phyloP scores from a whole-genome alignment of 2,329 filamentous ascomycete species.

The Penicillium sp. region DNA sequence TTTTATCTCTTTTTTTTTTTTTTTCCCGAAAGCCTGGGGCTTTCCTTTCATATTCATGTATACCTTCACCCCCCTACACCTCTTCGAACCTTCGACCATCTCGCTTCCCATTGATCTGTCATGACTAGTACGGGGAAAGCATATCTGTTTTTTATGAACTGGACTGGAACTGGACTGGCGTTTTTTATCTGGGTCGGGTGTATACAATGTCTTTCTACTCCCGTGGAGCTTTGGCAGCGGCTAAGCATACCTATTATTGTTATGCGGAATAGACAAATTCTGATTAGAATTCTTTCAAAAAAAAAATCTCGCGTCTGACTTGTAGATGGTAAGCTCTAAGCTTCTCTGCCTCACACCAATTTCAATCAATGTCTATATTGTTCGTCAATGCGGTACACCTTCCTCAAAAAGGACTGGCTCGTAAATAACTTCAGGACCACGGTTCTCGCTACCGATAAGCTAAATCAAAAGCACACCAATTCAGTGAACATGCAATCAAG shows the following conservation, averaged over 20 bases:
- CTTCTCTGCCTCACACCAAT: neutral
- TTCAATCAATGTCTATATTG: too few species aligned
- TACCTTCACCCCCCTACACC: conserved; percentile 1
- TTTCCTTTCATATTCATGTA: conserved; percentile 15
- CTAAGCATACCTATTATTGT: conserved; percentile 11
- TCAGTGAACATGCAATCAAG: neutral
- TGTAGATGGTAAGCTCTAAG: too few species aligned
- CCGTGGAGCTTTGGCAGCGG: neutral
- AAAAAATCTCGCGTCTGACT: neutral
- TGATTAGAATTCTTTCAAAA: neutral
- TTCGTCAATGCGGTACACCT: too few species aligned
- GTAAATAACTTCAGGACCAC: too few species aligned
- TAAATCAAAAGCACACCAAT: neutral
- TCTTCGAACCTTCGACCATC: conserved; percentile 3
- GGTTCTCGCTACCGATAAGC: too few species aligned
- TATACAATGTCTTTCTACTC: neutral
- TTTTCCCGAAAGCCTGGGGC: conserved; percentile 21
- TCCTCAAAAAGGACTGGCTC: too few species aligned
- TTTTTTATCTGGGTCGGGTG: neutral
- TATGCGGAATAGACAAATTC: conserved; percentile 5
- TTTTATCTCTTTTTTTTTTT: conserved; percentile 16
- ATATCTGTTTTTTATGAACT: neutral
- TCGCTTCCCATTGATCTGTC: neutral
- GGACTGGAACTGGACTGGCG: neutral
- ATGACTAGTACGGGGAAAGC: neutral